These are phyloP conservation scores for Herpetomonas tarakana DNA, from an alignment of 208 protist genomes.

Conservation along the genomic window DNA sequence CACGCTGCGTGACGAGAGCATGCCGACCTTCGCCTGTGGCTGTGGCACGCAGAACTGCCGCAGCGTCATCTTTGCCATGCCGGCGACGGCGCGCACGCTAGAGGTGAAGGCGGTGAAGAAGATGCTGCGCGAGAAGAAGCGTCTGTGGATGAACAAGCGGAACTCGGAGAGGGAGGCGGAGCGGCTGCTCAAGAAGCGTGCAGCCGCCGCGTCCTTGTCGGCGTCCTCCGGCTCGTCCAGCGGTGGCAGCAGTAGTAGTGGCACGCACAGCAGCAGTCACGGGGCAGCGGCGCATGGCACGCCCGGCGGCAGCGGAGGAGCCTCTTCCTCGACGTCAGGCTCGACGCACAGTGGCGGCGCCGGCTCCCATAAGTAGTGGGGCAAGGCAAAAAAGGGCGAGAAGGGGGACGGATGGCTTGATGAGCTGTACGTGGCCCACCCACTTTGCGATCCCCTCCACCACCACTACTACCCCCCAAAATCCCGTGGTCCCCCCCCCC, in stretches of 20 bases:
- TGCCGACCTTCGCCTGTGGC: constrained; percentile 79
- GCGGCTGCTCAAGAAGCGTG: constrained; percentile 69
- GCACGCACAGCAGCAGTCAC: neutral
- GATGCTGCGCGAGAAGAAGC: constrained; percentile 73
- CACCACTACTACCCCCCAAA: too few relatives aligned
- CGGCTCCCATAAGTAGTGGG: too few relatives aligned
- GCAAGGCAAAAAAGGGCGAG: too few relatives aligned
- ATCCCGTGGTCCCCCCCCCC: too few relatives aligned
- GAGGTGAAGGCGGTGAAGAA: constrained; percentile 56
- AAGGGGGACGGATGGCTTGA: too few relatives aligned
- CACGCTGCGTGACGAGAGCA: constrained; percentile 72
- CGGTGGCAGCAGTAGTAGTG: constrained; percentile 8
- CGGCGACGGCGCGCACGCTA: constrained; percentile 56
- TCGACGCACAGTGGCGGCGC: too few relatives aligned
- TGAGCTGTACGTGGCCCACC: too few relatives aligned
- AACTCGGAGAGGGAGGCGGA: constrained; percentile 75
- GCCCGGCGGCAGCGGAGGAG: too few relatives aligned
- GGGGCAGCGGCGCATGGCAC: neutral
- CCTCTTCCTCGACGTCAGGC: too few relatives aligned
- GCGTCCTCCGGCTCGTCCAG: constrained; percentile 3
- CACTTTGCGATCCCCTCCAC: too few relatives aligned
- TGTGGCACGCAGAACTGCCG: constrained; percentile 83
- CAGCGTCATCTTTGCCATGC: constrained; percentile 74
- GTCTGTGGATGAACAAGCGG: constrained; percentile 60
- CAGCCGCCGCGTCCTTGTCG: constrained; percentile 10